A percentile compares a stretch with the other conserved stretches of the same genome.
Evolutionary conservation across 768 basidiomycete species (phyloP).

Genomic region (Psilocybe subaeruginosa): DNA sequence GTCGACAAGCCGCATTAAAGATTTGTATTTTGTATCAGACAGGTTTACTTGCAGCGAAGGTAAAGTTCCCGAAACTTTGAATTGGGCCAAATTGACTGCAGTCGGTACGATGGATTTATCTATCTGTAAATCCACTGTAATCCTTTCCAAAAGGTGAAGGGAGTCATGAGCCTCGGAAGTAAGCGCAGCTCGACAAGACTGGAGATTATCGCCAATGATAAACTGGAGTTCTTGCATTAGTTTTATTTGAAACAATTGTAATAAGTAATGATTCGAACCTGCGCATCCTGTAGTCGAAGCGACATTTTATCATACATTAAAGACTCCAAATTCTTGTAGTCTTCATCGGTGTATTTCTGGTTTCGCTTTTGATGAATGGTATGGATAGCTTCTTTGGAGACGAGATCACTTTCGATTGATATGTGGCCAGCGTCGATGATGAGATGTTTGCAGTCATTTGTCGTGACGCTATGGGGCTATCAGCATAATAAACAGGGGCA

Average conservation of each 20-base stretch:
- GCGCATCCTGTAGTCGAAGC: constrained; percentile 84
- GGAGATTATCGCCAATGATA: constrained; percentile 82
- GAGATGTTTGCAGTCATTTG: constrained; percentile 78
- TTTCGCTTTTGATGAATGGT: constrained; percentile 83
- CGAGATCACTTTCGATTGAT: constrained; percentile 88
- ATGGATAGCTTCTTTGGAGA: constrained; percentile 77
- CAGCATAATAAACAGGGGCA: background rate
- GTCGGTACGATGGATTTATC: constrained; percentile 93
- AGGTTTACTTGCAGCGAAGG: constrained; percentile 89
- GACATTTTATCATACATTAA: constrained; percentile 95
- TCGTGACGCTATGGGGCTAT: constrained; percentile 61
- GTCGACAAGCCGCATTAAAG: constrained; percentile 90
- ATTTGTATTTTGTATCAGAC: constrained; percentile 89
- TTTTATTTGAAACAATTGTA: background rate
- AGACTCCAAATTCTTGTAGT: constrained; percentile 83
- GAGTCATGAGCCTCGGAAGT: constrained; percentile 54
- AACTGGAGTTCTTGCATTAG: constrained; percentile 54
- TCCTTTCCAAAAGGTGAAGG: constrained; percentile 90
- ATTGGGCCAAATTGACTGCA: constrained; percentile 78
- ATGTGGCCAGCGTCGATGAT: constrained; percentile 97
- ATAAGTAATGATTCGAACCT: constrained; percentile 52
- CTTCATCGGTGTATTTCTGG: constrained; percentile 83
- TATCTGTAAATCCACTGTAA: constrained; percentile 86
- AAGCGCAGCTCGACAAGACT: constrained; percentile 82
- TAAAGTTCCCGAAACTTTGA: constrained; percentile 89